These are phyloP conservation scores for Malassezia slooffiae DNA, from an alignment of 1,284 basidiomycete genomes.

Conservation along the genomic window DNA sequence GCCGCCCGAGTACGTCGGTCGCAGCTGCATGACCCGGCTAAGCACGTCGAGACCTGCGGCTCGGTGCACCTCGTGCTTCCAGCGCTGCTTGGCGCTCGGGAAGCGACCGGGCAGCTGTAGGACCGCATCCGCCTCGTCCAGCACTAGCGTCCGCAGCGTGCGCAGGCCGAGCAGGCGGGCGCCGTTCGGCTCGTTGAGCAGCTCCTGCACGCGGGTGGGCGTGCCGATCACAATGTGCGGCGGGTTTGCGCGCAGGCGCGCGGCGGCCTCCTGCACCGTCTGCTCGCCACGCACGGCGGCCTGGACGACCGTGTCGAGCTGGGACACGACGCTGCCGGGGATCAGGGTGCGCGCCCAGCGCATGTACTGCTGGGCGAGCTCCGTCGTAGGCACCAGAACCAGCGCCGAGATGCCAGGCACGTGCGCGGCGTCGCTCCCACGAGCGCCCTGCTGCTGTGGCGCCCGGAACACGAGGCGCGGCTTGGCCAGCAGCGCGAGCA, in stretches of 20 bases:
- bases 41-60: conserved; percentile 33
- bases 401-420: conserved; percentile 27
- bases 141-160: conserved; percentile 31
- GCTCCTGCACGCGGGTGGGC: conserved; percentile 32
- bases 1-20: conserved; percentile 36
- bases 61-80: conserved; percentile 36
- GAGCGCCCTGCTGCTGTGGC: not conserved
- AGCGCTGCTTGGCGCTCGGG: conserved; percentile 32
- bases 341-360: conserved; percentile 32
- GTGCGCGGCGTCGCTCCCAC: too few species aligned
- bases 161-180: conserved; percentile 27
- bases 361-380: conserved; percentile 39
- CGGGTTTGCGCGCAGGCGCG: conserved; percentile 21
- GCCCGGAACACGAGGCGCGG: conserved; percentile 35
- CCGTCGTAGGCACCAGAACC: conserved; percentile 40
- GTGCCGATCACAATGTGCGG: conserved; percentile 42
- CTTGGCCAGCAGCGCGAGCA: conserved; percentile 37
- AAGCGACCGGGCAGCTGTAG: conserved; percentile 39
- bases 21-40: conserved; percentile 28
- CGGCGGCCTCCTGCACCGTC: conserved; percentile 19
- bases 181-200: conserved; percentile 24
- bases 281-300: conserved; percentile 25
- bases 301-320: conserved; percentile 34
- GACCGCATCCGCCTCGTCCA: conserved; percentile 42
- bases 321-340: conserved; percentile 15